These are phyloP conservation scores for Capsicum pubescens DNA, from an alignment of 257 asterid genomes.

Conservation along the genomic window DNA sequence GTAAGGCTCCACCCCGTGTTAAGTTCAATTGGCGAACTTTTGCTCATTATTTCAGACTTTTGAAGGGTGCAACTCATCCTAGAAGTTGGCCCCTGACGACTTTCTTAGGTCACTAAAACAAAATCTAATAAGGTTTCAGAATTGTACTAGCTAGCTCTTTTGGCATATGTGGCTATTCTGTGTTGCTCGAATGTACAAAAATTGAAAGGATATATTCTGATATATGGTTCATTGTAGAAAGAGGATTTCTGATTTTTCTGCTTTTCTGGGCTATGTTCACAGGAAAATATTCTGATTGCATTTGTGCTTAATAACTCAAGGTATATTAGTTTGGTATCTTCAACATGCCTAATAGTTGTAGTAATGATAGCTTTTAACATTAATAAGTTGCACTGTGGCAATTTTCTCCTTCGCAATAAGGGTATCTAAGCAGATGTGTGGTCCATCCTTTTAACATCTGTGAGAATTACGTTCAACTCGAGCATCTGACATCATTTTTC, in stretches of 20 bases:
- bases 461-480: not conserved
- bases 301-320: not conserved
- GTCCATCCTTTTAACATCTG: slow-evolving; percentile 16
- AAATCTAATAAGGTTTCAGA: not conserved
- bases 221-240: not conserved
- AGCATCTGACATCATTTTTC: slow-evolving; percentile 17
- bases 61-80: not conserved
- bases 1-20: not conserved
- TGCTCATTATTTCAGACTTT: not conserved
- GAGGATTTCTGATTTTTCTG: not conserved
- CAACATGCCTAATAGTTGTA: not conserved
- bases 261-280: not conserved
- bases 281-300: slow-evolving; percentile 9
- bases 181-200: not conserved
- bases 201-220: not conserved
- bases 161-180: slow-evolving; percentile 9
- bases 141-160: not conserved
- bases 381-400: not conserved
- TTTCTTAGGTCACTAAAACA: not conserved
- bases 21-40: not conserved
- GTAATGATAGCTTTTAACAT: not conserved
- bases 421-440: not conserved
- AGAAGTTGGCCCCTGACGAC: not conserved
- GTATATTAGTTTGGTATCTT: not conserved
- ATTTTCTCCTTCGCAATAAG: not conserved